Percentiles rank a stretch among this genome's conserved stretches.
Evolutionary conservation across 257 asterid genomes (phyloP).

Genomic region (Lycium ferocissimum): DNA sequence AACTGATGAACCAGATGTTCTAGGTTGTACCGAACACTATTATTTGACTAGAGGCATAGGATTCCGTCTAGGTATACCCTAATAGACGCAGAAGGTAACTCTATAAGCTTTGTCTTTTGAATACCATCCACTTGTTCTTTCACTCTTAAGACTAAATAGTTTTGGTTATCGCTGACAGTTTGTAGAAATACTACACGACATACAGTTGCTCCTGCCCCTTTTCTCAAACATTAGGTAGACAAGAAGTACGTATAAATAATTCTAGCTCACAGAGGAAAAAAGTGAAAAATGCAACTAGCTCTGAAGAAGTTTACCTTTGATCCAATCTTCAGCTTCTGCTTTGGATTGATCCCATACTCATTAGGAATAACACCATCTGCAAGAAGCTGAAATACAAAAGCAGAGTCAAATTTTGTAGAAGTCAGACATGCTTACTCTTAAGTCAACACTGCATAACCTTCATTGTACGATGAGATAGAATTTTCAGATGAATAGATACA

Average conservation of each 20-base stretch:
- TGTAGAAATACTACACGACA: background rate
- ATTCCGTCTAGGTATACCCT: constrained; percentile 4
- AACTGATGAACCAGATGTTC: background rate
- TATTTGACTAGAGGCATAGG: constrained; percentile 10
- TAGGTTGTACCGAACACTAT: background rate
- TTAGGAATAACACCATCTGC: constrained; percentile 92
- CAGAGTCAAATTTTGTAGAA: background rate
- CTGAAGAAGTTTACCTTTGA: constrained; percentile 62
- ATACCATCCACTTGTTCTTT: background rate
- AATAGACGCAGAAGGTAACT: constrained; percentile 20
- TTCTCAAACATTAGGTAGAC: background rate
- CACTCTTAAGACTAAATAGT: background rate
- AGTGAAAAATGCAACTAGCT: constrained; percentile 1
- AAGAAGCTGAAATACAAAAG: constrained; percentile 61
- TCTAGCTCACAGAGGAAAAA: constrained; percentile 5
- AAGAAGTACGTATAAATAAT: background rate
- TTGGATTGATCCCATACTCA: constrained; percentile 88
- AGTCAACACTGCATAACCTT: constrained; percentile 1
- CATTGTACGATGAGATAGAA: background rate
- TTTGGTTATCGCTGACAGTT: background rate
- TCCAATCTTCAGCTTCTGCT: constrained; percentile 85
- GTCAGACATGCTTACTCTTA: constrained; percentile 21
- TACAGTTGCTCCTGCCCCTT: background rate
- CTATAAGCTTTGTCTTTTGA: background rate
- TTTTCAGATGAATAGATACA: background rate